Conservation (phyloP, 2,329 filamentous ascomycete species). For the Fonsecaea pugnacius region DNA sequence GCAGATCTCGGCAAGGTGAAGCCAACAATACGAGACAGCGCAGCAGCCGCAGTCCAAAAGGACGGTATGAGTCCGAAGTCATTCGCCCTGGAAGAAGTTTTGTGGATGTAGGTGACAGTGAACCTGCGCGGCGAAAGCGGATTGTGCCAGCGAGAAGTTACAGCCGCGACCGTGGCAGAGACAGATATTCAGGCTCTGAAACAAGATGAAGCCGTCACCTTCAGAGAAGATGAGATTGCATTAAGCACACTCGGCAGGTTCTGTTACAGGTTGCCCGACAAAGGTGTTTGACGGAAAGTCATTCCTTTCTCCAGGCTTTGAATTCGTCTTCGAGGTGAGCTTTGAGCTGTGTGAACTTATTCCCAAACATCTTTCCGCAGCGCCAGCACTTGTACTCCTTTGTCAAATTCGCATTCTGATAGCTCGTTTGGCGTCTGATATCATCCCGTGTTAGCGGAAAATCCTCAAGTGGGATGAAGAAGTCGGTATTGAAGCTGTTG, state of each 20-base stretch:
- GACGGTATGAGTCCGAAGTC: constrained; percentile 31
- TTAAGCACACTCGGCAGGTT: not conserved
- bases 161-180: constrained; percentile 13
- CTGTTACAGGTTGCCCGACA: not conserved
- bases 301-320: constrained; percentile 72
- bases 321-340: constrained; percentile 76
- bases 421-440: constrained; percentile 60
- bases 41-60: constrained; percentile 18
- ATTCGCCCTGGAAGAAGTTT: constrained; percentile 31
- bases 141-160: constrained; percentile 17
- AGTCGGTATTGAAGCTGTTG: constrained; percentile 84
- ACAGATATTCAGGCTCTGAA: constrained; percentile 5
- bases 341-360: constrained; percentile 74
- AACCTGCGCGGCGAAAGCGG: constrained; percentile 6
- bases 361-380: constrained; percentile 74
- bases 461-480: constrained; percentile 77
- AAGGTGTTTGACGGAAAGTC: constrained; percentile 31
- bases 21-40: constrained; percentile 18
- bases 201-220: constrained; percentile 1
- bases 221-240: not conserved
- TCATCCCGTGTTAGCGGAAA: constrained; percentile 76
- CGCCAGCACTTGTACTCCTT: constrained; percentile 81
- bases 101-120: constrained; percentile 27
- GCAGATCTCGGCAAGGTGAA: constrained; percentile 6
- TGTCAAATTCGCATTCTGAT: constrained; percentile 61